Evolutionary conservation across 345 rosid genomes (phyloP), one percentile per base, ranked within the genome.

Genomic region (Schrenkiella parvula): DNA sequence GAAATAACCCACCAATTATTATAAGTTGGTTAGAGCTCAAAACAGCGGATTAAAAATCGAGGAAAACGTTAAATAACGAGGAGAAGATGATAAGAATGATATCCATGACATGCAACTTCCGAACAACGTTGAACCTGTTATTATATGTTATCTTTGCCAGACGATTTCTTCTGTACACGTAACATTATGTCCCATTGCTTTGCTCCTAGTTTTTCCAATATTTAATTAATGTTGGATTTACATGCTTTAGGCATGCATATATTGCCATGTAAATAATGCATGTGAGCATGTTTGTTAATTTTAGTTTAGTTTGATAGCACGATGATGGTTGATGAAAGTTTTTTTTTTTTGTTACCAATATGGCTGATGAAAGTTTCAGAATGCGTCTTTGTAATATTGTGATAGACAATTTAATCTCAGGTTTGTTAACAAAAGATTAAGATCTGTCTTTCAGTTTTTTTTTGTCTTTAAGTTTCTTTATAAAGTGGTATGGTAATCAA

Each of bases 91-190:
- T 63, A 72, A 42, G 77, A 72, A 53, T 42, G 70, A 64, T 46
- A 43, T 43, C 17, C 41, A 56, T 46, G 66, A 42, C 68, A 74
- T 58, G 68, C 78, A 74, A 65, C 14, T 34, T 46, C 8, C 26
- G 73, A 66, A 67, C 73, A 74, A 55, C 66, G 46, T 66, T 59
- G 52, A 38, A 56, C 53, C 15, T 50, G 22, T 19, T 59, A 74
- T 21, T 66, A 29, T 44, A 67, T 59, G 60, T 74, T 59, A 59
- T 67, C 68, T 41, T 66, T 67, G 78, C 68, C 73, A 67, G 73
- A 7, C 43, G 39, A 67, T n/a, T 61, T 39, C 25, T 38, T 61
- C 72, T 66, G 68, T 59, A 22, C 21, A 74, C 61, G 26, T 66
- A 67, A 59, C 32, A 66, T 52, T 66, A 52, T 66, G 71, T 12